Evolutionary conservation across 306 rosid genomes (phyloP).

Genomic region (Prosopis cineraria): DNA sequence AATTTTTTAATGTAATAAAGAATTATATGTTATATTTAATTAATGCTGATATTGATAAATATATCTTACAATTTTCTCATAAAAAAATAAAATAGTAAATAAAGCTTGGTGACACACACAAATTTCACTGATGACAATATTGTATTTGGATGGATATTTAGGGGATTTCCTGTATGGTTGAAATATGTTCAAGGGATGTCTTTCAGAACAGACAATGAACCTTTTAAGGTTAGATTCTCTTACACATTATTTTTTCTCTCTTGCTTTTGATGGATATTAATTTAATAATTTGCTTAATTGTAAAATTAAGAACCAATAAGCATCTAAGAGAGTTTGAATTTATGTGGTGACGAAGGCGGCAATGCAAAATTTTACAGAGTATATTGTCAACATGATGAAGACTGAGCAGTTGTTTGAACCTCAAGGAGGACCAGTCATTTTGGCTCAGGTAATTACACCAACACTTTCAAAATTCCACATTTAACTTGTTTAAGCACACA

Average conservation of each 20-base stretch:
- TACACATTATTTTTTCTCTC: neutral
- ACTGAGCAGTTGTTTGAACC: conserved; percentile 74
- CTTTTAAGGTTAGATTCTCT: conserved; percentile 70
- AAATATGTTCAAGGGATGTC: conserved; percentile 85
- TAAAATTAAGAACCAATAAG: neutral
- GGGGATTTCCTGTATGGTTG: conserved; percentile 99
- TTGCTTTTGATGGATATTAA: too few relatives aligned
- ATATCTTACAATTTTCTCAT: too few relatives aligned
- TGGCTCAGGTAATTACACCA: conserved; percentile 69
- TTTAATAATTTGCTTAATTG: neutral
- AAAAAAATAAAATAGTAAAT: neutral
- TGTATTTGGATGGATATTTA: conserved; percentile 51
- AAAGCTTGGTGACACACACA: neutral
- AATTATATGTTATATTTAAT: too few relatives aligned
- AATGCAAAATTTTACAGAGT: conserved; percentile 80
- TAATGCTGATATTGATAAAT: too few relatives aligned
- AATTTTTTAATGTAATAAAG: too few relatives aligned
- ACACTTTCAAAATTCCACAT: neutral
- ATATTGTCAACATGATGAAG: conserved; percentile 84
- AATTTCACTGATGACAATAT: conserved; percentile 28
- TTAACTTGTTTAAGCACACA: too few relatives aligned
- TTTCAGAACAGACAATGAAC: conserved; percentile 90
- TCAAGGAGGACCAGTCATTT: conserved; percentile 93
- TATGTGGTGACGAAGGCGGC: conserved; percentile 55
- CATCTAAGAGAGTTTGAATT: neutral